Percentiles rank a stretch among this genome's conserved stretches.
These are phyloP conservation scores for Udeniomyces megalosporus DNA, from an alignment of 768 basidiomycete species.

Conservation along the genomic window DNA sequence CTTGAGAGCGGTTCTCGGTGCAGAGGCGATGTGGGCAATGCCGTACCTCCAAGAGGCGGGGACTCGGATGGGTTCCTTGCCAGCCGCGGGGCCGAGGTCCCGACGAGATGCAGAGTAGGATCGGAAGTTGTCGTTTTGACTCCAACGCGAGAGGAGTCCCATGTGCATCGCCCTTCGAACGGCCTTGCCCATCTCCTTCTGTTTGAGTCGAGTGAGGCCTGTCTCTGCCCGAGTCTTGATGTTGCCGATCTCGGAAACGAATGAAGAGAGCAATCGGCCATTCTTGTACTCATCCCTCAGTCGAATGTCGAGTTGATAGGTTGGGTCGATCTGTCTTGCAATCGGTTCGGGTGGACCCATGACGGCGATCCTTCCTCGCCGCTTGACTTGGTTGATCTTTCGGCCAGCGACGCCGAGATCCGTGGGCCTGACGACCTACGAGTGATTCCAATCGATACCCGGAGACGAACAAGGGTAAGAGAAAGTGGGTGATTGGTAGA, in stretches of 20 bases:
- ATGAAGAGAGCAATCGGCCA: conserved; percentile 11
- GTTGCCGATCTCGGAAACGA: conserved; percentile 30
- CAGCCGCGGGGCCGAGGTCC: no score
- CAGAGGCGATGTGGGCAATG: no score
- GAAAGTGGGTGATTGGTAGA: neutral
- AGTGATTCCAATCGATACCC: neutral
- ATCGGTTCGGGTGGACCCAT: neutral
- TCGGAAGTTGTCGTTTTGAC: neutral
- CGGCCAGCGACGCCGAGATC: neutral
- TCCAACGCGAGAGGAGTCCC: conserved; percentile 44
- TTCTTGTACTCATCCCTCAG: conserved; percentile 6
- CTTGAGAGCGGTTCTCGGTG: no score
- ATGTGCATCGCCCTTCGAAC: conserved; percentile 79
- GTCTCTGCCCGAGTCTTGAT: conserved; percentile 56
- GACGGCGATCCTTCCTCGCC: neutral
- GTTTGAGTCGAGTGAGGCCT: conserved; percentile 56
- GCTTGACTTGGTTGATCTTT: neutral
- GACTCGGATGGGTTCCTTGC: no score
- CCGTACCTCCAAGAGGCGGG: no score
- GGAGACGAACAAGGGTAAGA: neutral
- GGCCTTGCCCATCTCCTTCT: conserved; percentile 64
- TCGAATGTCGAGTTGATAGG: neutral
- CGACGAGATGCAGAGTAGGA: no score
- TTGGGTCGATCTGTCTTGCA: conserved; percentile 8
- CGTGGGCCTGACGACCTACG: neutral